These are phyloP conservation scores for Colletotrichum navitas DNA, from an alignment of 2,329 filamentous ascomycete genomes.

Conservation along the genomic window DNA sequence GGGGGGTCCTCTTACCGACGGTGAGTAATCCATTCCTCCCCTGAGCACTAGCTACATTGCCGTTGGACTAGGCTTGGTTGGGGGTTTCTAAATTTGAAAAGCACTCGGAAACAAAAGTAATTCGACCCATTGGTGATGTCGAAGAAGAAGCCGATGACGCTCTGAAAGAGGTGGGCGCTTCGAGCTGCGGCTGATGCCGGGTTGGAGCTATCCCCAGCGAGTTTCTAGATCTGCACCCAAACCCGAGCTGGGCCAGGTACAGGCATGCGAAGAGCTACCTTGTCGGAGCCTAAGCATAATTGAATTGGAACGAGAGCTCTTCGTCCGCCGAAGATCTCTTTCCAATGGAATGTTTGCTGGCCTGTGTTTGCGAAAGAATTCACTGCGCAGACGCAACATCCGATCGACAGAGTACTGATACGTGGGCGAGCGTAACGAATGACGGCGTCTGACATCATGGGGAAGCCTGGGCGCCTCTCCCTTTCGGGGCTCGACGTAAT, in stretches of 20 bases:
- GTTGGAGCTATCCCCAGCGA: conserved; percentile 9
- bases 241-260: conserved; percentile 18
- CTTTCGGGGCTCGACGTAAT: background rate
- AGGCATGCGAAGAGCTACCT: conserved; percentile 10
- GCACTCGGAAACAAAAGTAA: background rate
- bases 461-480: conserved; percentile 5
- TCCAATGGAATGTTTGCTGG: conserved; percentile 4
- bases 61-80: background rate
- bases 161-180: background rate
- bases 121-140: background rate
- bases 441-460: conserved; percentile 39
- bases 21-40: background rate
- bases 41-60: conserved; percentile 2
- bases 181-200: conserved; percentile 21
- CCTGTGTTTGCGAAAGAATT: background rate
- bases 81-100: too few relatives aligned
- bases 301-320: conserved; percentile 9
- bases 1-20: background rate
- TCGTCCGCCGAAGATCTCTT: background rate
- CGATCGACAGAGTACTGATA: conserved; percentile 1
- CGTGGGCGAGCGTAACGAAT: conserved; percentile 14
- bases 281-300: conserved; percentile 15
- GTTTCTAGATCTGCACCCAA: conserved; percentile 27
- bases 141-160: conserved; percentile 16
- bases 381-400: conserved; percentile 19